phyloP scores from a whole-genome alignment of 495 filamentous ascomycete species.

The Lasiosphaeriaceae sp. region DNA sequence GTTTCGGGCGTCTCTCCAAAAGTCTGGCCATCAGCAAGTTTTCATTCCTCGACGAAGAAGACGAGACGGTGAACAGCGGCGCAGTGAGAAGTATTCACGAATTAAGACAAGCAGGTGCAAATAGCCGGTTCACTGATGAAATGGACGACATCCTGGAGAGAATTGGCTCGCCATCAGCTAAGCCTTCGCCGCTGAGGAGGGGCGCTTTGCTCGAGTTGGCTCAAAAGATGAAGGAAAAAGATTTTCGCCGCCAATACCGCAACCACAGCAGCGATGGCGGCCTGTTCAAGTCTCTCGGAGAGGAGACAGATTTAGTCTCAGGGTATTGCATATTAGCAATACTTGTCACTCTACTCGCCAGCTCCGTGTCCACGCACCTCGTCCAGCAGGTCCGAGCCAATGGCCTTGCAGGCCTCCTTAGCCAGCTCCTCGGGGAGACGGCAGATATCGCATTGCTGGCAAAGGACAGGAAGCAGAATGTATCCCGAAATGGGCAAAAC shows the following conservation, averaged over 20 bases:
- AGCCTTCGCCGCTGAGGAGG: conserved; percentile 43
- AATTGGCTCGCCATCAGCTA: conserved; percentile 58
- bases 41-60: conserved; percentile 40
- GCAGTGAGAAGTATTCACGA: conserved; percentile 84
- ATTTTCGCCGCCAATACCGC: conserved; percentile 65
- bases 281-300: conserved; percentile 54
- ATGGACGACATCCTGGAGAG: conserved; percentile 82
- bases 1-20: conserved; percentile 33
- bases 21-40: conserved; percentile 24
- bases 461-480: conserved; percentile 63
- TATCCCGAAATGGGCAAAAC: conserved; percentile 59
- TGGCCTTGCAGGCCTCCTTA: conserved; percentile 48
- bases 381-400: conserved; percentile 47
- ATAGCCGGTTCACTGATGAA: conserved; percentile 74
- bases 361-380: conserved; percentile 45
- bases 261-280: conserved; percentile 68
- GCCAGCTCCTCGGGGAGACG: conserved; percentile 47
- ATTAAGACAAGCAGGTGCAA: conserved; percentile 78
- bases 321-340: conserved; percentile 55
- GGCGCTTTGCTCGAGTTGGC: conserved; percentile 63
- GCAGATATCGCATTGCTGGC: conserved; percentile 51
- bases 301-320: conserved; percentile 53
- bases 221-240: conserved; percentile 64
- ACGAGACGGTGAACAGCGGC: conserved; percentile 52
- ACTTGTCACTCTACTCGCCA: conserved; percentile 52